phyloP scores from a whole-genome alignment of 768 basidiomycete species.

The Agrocybe chaxingu region DNA sequence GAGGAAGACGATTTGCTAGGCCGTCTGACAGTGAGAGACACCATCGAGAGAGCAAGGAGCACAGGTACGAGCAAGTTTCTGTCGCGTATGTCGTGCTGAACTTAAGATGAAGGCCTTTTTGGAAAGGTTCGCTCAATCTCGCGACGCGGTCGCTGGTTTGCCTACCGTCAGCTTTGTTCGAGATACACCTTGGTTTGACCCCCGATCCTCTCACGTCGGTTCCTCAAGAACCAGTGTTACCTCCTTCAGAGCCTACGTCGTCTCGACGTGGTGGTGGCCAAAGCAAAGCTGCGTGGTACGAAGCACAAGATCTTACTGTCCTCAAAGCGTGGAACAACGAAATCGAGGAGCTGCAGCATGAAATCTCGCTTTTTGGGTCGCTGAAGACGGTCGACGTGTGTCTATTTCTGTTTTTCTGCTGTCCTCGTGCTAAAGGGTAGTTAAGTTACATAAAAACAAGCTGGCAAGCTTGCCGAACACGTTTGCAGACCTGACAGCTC shows the following conservation, averaged over 20 bases:
- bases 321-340: slow-evolving; percentile 82
- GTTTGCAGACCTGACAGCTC: slow-evolving; percentile 63
- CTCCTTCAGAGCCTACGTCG: slow-evolving; percentile 30
- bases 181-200: slow-evolving; percentile 73
- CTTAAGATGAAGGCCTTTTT: slow-evolving; percentile 42
- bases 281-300: slow-evolving; percentile 69
- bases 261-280: slow-evolving; percentile 37
- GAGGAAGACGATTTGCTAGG: slow-evolving; percentile 58
- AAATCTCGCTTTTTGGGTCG: slow-evolving; percentile 82
- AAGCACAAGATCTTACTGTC: slow-evolving; percentile 73
- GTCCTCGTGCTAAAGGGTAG: slow-evolving; percentile 6
- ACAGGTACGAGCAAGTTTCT: slow-evolving; percentile 54
- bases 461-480: slow-evolving; percentile 57
- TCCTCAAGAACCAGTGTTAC: slow-evolving; percentile 54
- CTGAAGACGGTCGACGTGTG: slow-evolving; percentile 78
- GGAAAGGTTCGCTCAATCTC: slow-evolving; percentile 70
- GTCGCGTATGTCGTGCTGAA: slow-evolving; percentile 31
- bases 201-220: slow-evolving; percentile 69
- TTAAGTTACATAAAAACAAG: slow-evolving; percentile 74
- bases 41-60: slow-evolving; percentile 73
- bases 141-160: slow-evolving; percentile 70
- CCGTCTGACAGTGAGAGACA: slow-evolving; percentile 64
- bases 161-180: slow-evolving; percentile 74
- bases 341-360: slow-evolving; percentile 74
- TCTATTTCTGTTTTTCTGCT: slow-evolving; percentile 4